Conservation (phyloP, 306 rosid species). For the Vigna radiata region DNA sequence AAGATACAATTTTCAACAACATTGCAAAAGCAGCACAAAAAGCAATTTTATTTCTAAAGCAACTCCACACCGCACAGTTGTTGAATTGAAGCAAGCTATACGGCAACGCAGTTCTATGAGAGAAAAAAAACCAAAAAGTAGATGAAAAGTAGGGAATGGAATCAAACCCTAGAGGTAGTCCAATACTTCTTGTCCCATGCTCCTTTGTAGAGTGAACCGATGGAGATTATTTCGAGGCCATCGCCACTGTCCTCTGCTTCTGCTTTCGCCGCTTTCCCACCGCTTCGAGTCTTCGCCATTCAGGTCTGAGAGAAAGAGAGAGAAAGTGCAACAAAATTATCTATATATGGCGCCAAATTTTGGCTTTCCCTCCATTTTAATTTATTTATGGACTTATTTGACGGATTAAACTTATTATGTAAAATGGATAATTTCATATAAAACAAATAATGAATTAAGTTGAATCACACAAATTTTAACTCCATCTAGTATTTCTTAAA, state of each 20-base stretch:
- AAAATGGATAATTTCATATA: no score
- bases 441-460: no score
- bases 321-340: background rate
- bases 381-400: no score
- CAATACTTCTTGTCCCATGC: constrained; percentile 92
- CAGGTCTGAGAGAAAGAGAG: background rate
- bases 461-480: no score
- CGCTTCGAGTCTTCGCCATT: constrained; percentile 43
- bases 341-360: constrained; percentile 37
- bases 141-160: background rate
- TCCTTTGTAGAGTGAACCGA: constrained; percentile 81
- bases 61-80: no score
- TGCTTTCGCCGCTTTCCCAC: constrained; percentile 37
- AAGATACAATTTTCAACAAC: background rate
- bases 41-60: background rate
- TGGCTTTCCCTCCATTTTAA: background rate
- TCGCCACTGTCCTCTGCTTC: constrained; percentile 47
- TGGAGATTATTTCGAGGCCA: constrained; percentile 76
- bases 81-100: no score
- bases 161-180: constrained; percentile 90
- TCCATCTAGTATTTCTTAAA: no score
- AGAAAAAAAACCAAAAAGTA: no score
- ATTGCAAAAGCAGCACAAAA: background rate
- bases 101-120: no score
- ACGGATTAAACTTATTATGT: no score